Percentiles rank a stretch among this genome's conserved stretches.
phyloP scores from a whole-genome alignment of 2,329 filamentous ascomycete species.

The Venturia nashicola region DNA sequence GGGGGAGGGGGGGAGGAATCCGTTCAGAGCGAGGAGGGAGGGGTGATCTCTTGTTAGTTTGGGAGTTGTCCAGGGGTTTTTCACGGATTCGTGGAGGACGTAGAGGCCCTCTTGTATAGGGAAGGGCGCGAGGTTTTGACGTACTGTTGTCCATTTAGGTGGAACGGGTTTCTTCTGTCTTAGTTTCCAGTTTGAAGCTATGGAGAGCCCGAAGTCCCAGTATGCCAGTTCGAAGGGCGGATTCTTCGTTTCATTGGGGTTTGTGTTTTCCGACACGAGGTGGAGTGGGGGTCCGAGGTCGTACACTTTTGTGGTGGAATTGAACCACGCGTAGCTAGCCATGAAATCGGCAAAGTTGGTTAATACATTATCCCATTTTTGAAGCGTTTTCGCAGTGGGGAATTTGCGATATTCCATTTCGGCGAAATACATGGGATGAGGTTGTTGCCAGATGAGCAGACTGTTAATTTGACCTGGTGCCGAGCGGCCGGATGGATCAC shows the following conservation, averaged over 20 bases:
- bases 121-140: slow-evolving; percentile 32
- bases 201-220: slow-evolving; percentile 45
- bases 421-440: slow-evolving; percentile 48
- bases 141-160: background rate
- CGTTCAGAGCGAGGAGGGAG: slow-evolving; percentile 19
- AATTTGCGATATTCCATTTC: slow-evolving; percentile 41
- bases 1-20: slow-evolving; percentile 20
- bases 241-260: slow-evolving; percentile 43
- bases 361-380: slow-evolving; percentile 41
- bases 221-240: slow-evolving; percentile 49
- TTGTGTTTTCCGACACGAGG: slow-evolving; percentile 45
- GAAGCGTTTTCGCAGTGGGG: slow-evolving; percentile 27
- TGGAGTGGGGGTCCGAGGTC: slow-evolving; percentile 42
- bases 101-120: slow-evolving; percentile 40
- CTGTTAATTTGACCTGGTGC: slow-evolving; percentile 50
- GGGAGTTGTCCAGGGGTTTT: slow-evolving; percentile 21
- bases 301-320: slow-evolving; percentile 38
- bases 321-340: slow-evolving; percentile 44
- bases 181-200: slow-evolving; percentile 16
- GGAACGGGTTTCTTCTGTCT: background rate
- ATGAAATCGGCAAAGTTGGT: slow-evolving; percentile 45
- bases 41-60: slow-evolving; percentile 21
- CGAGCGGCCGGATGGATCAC: slow-evolving; percentile 41
- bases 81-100: slow-evolving; percentile 41
- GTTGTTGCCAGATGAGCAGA: slow-evolving; percentile 51